A percentile compares a stretch with the other conserved stretches of the same genome.
Conservation (phyloP, 192 early-diverging fungal species). For the Coemansia erecta region DNA sequence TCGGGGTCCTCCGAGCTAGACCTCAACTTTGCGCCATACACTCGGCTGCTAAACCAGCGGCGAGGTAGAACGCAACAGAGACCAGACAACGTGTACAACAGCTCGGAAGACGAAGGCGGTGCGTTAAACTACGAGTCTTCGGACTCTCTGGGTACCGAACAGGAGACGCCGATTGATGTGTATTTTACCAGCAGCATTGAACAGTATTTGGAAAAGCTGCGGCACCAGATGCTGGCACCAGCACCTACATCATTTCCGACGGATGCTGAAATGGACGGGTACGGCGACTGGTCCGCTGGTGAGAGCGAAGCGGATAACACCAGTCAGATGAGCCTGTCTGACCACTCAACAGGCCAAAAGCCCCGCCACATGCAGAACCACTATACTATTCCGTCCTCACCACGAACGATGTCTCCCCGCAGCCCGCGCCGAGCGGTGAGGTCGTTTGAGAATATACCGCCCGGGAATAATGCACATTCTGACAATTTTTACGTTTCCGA, state of each 20-base stretch:
- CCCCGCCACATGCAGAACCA: neutral
- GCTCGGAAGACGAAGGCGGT: slow-evolving; percentile 1
- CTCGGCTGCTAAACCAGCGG: too few species aligned
- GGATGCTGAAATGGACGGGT: too few species aligned
- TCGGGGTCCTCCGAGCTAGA: slow-evolving; percentile 7
- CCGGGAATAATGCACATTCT: neutral
- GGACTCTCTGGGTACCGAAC: slow-evolving; percentile 24
- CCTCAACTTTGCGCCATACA: slow-evolving; percentile 16
- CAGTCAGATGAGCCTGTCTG: too few species aligned
- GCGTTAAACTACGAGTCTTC: slow-evolving; percentile 27
- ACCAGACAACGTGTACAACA: neutral
- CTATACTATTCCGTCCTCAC: slow-evolving; percentile 27
- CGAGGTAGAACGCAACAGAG: neutral
- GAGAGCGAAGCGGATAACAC: neutral
- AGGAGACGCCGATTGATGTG: slow-evolving; percentile 22
- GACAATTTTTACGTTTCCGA: slow-evolving; percentile 10
- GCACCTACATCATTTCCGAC: neutral
- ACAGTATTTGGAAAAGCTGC: slow-evolving; percentile 43
- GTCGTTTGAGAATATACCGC: slow-evolving; percentile 1
- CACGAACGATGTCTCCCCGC: slow-evolving; percentile 28
- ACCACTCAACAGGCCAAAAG: too few species aligned
- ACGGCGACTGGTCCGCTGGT: too few species aligned
- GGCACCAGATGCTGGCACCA: slow-evolving; percentile 21
- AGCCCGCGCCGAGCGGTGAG: neutral
- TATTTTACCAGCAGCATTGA: slow-evolving; percentile 44